Conservation (phyloP, 768 basidiomycete genomes). For the Termitomyces sp. region DNA sequence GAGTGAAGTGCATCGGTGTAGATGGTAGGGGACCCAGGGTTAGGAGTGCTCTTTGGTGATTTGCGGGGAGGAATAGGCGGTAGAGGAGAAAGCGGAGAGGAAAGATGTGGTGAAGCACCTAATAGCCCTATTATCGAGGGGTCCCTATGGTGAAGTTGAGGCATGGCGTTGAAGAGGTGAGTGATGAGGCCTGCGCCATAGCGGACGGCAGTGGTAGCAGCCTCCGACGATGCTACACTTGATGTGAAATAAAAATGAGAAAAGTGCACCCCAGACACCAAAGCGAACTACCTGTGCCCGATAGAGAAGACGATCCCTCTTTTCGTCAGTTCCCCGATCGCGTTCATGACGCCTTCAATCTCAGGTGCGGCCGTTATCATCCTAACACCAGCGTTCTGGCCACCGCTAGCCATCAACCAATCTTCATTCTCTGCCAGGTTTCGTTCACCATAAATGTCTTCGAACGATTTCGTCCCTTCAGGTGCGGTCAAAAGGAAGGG, state of each 20-base stretch:
- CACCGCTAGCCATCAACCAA: slow-evolving; percentile 51
- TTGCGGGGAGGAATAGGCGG: slow-evolving; percentile 13
- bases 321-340: slow-evolving; percentile 51
- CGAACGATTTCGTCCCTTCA: slow-evolving; percentile 62
- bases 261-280: not conserved
- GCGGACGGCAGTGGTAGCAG: slow-evolving; percentile 65
- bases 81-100: slow-evolving; percentile 31
- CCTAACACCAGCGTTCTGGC: slow-evolving; percentile 56
- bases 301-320: slow-evolving; percentile 79
- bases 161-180: slow-evolving; percentile 93
- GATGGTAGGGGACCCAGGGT: not conserved
- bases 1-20: slow-evolving; percentile 21
- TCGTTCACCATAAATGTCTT: slow-evolving; percentile 64
- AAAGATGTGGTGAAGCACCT: slow-evolving; percentile 65
- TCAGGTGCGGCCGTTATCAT: slow-evolving; percentile 88
- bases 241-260: slow-evolving; percentile 8
- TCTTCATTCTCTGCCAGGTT: slow-evolving; percentile 61
- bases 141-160: slow-evolving; percentile 83
- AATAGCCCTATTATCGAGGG: slow-evolving; percentile 88
- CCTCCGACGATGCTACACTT: slow-evolving; percentile 69
- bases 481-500: slow-evolving; percentile 57
- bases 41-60: not conserved
- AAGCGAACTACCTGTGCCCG: slow-evolving; percentile 66
- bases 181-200: slow-evolving; percentile 83
- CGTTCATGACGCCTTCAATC: slow-evolving; percentile 72